Evolutionary conservation across 129 eudicot genomes (phyloP), one percentile per base, ranked within the genome.

Genomic region (Centella asiatica): DNA sequence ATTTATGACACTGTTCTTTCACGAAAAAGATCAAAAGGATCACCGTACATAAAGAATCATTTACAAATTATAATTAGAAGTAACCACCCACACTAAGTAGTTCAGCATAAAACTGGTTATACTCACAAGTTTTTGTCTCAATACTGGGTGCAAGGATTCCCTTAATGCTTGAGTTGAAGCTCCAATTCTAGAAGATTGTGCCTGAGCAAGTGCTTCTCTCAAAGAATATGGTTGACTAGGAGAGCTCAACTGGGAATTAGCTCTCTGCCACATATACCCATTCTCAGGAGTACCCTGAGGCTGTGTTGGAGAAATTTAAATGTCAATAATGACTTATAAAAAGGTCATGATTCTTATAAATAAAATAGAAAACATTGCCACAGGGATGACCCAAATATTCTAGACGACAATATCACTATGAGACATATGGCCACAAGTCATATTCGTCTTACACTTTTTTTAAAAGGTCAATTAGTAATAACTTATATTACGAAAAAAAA

Each of bases 141-240:
- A 80, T 23, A 87, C 64, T 51, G 99, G 96, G 78, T 93, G 99
- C 78, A 93, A 70, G 22, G 95, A 80, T 87, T 93, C 96, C 53
- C 99, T 87, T 23, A 92, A 76, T 42, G 95, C 99, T 78, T 77
- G 92, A 44, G 95, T 77, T 46, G 99, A 87, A 68, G 99, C 95
- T 74, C 99, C 99, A 47, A 82, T 82, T 75, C 99, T 80, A 28
- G 96, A 84, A 27, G 99, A 93, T 59, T 92, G 99, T 56, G 89
- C 99, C 64, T 93, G 99, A 69, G 99, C 99, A 34, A 93, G 83
- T 70, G 99, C 99, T 80, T 93, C 99, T 64, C 99, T 78, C 20
- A 93, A 81, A 44, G 99, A 93, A 82, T 87, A 87, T 1, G 99
- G 99, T 66, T 93, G 99, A 60, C 88, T 87, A 33, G 99, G 99